These are phyloP conservation scores for Eucalyptus curtisii DNA, from an alignment of 345 rosid genomes.

Conservation along the genomic window DNA sequence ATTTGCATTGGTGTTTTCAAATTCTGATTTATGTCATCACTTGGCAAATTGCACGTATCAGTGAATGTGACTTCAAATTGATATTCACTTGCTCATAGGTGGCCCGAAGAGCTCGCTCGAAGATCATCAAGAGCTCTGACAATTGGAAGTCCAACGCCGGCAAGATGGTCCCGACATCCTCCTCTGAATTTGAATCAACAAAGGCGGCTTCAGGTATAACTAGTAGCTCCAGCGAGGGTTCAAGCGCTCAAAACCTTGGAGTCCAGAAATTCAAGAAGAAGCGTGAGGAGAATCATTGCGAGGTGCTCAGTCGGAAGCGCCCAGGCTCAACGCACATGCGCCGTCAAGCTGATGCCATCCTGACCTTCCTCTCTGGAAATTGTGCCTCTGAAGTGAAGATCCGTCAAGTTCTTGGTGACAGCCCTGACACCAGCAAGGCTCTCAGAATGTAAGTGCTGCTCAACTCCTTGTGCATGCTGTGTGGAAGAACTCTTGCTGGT, in stretches of 20 bases:
- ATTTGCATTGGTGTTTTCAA: not conserved
- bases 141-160: not conserved
- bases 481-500: not conserved
- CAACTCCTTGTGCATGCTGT: not conserved
- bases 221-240: slow-evolving; percentile 39
- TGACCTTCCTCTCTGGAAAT: slow-evolving; percentile 56
- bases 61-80: not conserved
- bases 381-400: slow-evolving; percentile 60
- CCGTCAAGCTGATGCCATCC: slow-evolving; percentile 61
- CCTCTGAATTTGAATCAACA: slow-evolving; percentile 17
- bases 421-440: slow-evolving; percentile 98
- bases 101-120: slow-evolving; percentile 38
- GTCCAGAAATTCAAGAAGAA: not conserved
- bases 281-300: not conserved
- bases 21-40: not conserved
- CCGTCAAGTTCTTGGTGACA: slow-evolving; percentile 71
- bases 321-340: slow-evolving; percentile 28
- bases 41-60: not conserved
- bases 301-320: slow-evolving; percentile 11
- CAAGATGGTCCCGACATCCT: not conserved
- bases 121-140: slow-evolving; percentile 18
- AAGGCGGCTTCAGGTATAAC: slow-evolving; percentile 48
- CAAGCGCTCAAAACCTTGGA: slow-evolving; percentile 17
- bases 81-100: slow-evolving; percentile 15
- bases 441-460: slow-evolving; percentile 51